phyloP scores from a whole-genome alignment of 345 rosid genomes.

The Cardamine resedifolia region DNA sequence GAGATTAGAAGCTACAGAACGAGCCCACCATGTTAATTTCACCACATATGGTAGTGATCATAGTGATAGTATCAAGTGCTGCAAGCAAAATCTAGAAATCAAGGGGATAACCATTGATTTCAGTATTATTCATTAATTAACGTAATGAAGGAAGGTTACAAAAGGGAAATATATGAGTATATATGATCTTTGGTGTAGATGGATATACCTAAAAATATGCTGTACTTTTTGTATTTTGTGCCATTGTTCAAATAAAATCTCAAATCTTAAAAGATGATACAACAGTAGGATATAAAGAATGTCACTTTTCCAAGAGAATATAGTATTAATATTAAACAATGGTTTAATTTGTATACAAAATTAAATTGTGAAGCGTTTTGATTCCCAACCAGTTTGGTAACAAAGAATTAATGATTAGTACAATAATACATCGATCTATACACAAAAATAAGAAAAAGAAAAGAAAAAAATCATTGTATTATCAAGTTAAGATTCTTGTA shows the following conservation, averaged over 20 bases:
- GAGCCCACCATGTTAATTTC: constrained; percentile 82
- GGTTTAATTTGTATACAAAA: background rate
- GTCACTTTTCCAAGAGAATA: background rate
- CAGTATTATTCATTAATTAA: background rate
- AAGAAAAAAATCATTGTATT: background rate
- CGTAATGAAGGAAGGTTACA: background rate
- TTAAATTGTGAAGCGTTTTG: constrained; percentile 12
- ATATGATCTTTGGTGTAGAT: background rate
- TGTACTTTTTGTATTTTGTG: background rate
- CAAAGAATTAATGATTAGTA: background rate
- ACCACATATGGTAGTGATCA: background rate
- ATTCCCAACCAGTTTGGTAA: background rate
- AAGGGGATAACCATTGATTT: background rate
- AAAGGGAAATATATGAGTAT: background rate
- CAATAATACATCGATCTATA: constrained; percentile 1
- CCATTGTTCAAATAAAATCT: background rate
- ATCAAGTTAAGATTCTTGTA: background rate
- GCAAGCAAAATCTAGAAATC: background rate
- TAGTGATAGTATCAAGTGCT: background rate
- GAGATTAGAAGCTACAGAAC: constrained; percentile 65
- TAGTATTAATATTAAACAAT: background rate
- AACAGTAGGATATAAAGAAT: constrained; percentile 22
- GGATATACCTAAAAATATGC: constrained; percentile 17
- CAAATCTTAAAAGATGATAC: background rate
- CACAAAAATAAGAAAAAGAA: background rate